Conservation (phyloP, 306 rosid species). For the Lathyrus aphaca region DNA sequence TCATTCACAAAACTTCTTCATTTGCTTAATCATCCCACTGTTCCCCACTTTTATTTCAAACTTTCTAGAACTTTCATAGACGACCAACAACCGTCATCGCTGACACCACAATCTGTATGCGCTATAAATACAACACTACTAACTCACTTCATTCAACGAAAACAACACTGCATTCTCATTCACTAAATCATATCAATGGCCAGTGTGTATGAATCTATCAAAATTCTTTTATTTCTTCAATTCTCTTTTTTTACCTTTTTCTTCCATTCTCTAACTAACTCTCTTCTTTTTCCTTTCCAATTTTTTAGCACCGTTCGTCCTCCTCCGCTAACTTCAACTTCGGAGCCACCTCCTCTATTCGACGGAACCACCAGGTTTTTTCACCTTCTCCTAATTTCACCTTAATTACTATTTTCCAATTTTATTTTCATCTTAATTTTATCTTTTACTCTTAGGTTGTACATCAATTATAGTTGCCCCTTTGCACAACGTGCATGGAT, state of each 20-base stretch:
- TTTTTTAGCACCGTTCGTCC: constrained; percentile 47
- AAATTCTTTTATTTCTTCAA: background rate
- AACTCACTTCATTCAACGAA: background rate
- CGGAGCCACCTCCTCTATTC: constrained; percentile 73
- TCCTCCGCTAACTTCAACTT: constrained; percentile 54
- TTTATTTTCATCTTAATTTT: background rate
- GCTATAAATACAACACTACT: background rate
- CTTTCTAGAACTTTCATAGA: background rate
- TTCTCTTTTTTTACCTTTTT: background rate
- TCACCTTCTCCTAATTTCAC: background rate
- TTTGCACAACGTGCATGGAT: constrained; percentile 91
- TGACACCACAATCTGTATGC: background rate
- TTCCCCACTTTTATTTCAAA: background rate
- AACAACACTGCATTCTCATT: no score
- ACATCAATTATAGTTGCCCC: constrained; percentile 59
- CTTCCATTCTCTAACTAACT: background rate
- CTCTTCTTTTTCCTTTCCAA: background rate
- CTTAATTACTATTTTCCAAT: background rate
- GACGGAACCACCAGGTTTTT: constrained; percentile 85
- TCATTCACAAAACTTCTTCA: background rate
- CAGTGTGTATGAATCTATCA: background rate
- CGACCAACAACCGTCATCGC: background rate
- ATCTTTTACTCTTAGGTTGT: constrained; percentile 49
- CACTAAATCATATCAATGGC: background rate
- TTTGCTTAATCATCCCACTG: background rate